Evolutionary conservation across 306 rosid genomes (phyloP).

Genomic region (Hylodesmum podocarpum): DNA sequence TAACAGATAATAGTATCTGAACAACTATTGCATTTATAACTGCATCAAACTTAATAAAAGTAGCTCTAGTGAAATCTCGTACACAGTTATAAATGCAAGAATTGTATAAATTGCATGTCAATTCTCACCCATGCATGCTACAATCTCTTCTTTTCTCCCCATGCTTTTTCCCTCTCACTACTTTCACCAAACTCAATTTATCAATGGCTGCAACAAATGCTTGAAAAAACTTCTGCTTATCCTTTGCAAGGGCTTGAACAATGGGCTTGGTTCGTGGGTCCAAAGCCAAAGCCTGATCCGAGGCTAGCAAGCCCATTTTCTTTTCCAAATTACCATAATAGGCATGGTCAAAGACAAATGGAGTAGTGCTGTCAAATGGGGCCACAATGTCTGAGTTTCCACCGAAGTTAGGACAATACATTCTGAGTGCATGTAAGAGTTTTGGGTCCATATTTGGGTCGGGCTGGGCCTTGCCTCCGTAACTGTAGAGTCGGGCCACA

Average conservation of each 20-base stretch:
- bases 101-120: background rate
- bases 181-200: slow-evolving; percentile 71
- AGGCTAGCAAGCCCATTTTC: slow-evolving; percentile 68
- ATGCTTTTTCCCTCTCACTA: slow-evolving; percentile 61
- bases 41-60: slow-evolving; percentile 16
- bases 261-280: slow-evolving; percentile 62
- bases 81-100: slow-evolving; percentile 32
- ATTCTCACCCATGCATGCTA: slow-evolving; percentile 39
- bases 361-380: slow-evolving; percentile 87
- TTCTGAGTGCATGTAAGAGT: slow-evolving; percentile 53
- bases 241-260: slow-evolving; percentile 62
- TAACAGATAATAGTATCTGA: background rate
- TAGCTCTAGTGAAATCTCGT: background rate
- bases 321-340: slow-evolving; percentile 69
- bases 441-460: slow-evolving; percentile 72
- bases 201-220: slow-evolving; percentile 82
- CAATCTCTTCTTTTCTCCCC: slow-evolving; percentile 79
- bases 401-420: slow-evolving; percentile 77
- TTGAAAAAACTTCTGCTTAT: slow-evolving; percentile 70
- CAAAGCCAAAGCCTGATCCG: slow-evolving; percentile 73
- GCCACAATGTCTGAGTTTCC: slow-evolving; percentile 70
- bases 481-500: slow-evolving; percentile 61
- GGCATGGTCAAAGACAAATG: slow-evolving; percentile 80
- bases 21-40: slow-evolving; percentile 34
- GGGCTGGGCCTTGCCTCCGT: slow-evolving; percentile 49